Conservation (phyloP, 306 rosid species). For the Quercus suber region DNA sequence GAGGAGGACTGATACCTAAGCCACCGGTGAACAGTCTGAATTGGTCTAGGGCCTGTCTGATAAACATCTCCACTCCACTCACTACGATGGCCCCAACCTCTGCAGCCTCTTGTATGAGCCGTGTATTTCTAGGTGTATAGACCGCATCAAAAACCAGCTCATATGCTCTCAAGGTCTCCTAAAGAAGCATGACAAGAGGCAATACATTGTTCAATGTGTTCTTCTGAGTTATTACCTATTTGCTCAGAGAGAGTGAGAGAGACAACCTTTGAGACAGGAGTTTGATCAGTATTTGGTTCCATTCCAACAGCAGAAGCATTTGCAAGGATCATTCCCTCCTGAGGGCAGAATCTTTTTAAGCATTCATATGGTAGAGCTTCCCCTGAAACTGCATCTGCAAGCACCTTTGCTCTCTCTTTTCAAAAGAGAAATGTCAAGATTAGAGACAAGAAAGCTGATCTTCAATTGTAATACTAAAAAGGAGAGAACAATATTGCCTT, state of each 20-base stretch:
- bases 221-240: not conserved
- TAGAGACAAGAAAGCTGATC: not conserved
- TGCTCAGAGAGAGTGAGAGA: not conserved
- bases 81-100: slow-evolving; percentile 35
- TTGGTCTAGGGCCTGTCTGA: slow-evolving; percentile 43
- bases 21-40: slow-evolving; percentile 38
- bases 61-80: slow-evolving; percentile 50
- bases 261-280: slow-evolving; percentile 40
- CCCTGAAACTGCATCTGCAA: slow-evolving; percentile 39
- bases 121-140: slow-evolving; percentile 40
- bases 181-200: not conserved
- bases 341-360: slow-evolving; percentile 30
- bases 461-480: not conserved
- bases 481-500: not conserved
- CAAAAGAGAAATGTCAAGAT: slow-evolving; percentile 21
- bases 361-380: slow-evolving; percentile 34
- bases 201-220: not conserved
- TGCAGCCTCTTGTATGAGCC: slow-evolving; percentile 39
- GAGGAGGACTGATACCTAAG: slow-evolving; percentile 16
- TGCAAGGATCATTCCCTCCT: slow-evolving; percentile 46
- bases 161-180: slow-evolving; percentile 40
- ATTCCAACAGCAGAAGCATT: slow-evolving; percentile 51
- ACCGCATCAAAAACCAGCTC: slow-evolving; percentile 45
- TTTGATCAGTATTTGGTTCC: slow-evolving; percentile 43
- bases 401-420: slow-evolving; percentile 44